Evolutionary conservation across 495 filamentous ascomycete genomes (phyloP), one percentile per base, ranked within the genome.

Genomic region (Aspergillus panamensis): DNA sequence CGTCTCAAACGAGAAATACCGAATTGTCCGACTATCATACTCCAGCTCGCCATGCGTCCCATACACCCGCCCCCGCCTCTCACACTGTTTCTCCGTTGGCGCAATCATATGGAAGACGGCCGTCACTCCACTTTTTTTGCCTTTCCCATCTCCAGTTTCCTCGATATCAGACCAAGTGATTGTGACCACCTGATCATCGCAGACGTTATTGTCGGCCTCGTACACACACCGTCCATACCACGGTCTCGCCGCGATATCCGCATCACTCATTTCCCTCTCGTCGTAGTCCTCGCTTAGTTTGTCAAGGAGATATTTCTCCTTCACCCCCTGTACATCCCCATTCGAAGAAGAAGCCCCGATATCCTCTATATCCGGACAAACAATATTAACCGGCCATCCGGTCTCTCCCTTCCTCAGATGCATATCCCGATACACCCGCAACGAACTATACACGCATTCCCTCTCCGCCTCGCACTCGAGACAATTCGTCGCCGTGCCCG

Each of bases 171-270:
- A 85, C 92, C 94, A 97, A 2, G 79, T 82, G 20, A 97, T 82
- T 0, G 86, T 92, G 8, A 97, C 94, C 29, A 86, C 74, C 68
- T 97, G 93, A 64, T 96, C 90, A 68, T 98, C 94, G 66, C 87
- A 90, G 20, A 79, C 94, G 64, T 91, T 84, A 65, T 97, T 98
- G 68, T 92, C 90, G 14, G 85, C 78, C 69, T 96, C 94, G 71
- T 86, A 98, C 8, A 98, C 94, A 67, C 95, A 98, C 31, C 92
- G 84, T 1, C 94, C 94, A 64, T 90, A 97, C 92, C 91, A 96
- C 16, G 87, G 85, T 17, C 83, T 74, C 9, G 72, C 53, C 51
- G 85, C 79, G 9, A 92, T 77, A 8, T 84, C 76, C 17, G 60
- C 59, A 9, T 75, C 71, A 1, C 78, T 62, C 1, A 81, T 82